Evolutionary conservation across 768 basidiomycete genomes (phyloP).

Genomic region (Coprinopsis sp.): DNA sequence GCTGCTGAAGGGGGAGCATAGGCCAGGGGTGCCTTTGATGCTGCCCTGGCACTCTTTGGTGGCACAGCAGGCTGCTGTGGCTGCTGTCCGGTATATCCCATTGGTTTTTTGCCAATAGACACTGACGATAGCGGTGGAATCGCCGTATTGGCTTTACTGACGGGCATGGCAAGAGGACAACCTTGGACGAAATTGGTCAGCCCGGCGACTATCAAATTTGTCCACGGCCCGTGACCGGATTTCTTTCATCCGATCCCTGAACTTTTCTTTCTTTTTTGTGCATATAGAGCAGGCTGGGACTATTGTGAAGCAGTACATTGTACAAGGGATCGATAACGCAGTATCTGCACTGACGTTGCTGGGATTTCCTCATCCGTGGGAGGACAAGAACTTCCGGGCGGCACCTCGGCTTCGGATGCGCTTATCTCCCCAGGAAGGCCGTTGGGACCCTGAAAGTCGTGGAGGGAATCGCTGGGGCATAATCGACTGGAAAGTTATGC

Average conservation of each 20-base stretch:
- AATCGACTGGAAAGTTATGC: too few relatives aligned
- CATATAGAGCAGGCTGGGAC: too few relatives aligned
- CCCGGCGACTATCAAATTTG: conserved; percentile 25
- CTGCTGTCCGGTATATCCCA: conserved; percentile 58
- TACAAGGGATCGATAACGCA: too few relatives aligned
- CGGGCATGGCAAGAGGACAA: conserved; percentile 34
- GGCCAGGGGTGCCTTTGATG: conserved; percentile 43
- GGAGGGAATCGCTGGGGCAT: too few relatives aligned
- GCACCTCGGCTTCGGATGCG: conserved; percentile 1
- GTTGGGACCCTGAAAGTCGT: too few relatives aligned
- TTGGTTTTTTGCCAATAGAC: conserved; percentile 90
- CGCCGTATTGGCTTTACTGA: conserved; percentile 30
- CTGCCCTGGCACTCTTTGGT: conserved; percentile 41
- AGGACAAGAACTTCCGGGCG: background rate
- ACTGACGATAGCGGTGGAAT: conserved; percentile 63
- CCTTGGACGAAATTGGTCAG: conserved; percentile 33
- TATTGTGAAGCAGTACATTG: too few relatives aligned
- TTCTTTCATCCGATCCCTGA: too few relatives aligned
- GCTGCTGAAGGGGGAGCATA: conserved; percentile 30
- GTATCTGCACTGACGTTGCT: too few relatives aligned
- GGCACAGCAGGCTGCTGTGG: conserved; percentile 17
- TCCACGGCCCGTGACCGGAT: conserved; percentile 6
- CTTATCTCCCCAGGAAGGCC: background rate
- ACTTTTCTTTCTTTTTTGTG: background rate
- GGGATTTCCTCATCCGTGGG: background rate